phyloP scores from a whole-genome alignment of 2,329 filamentous ascomycete species.

The Cordyceps cateniannulata region DNA sequence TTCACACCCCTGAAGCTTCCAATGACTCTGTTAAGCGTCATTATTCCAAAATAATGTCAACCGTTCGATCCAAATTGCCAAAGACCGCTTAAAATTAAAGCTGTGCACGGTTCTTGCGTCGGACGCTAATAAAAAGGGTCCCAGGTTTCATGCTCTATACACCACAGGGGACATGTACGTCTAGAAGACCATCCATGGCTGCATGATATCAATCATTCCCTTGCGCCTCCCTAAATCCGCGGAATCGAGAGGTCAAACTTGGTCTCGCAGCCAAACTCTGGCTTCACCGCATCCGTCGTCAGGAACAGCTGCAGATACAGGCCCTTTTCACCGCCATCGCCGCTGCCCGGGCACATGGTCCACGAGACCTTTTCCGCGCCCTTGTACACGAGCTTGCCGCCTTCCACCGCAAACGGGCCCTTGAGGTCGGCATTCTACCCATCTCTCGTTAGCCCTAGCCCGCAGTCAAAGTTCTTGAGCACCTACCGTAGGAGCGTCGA shows the following conservation, averaged over 20 bases:
- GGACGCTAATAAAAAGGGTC: no score
- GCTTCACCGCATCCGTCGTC: background rate
- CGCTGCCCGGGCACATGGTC: conserved; percentile 2
- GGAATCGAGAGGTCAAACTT: conserved; percentile 2
- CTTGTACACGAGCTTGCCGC: conserved; percentile 9
- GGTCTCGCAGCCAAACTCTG: conserved; percentile 1
- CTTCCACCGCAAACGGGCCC: conserved; percentile 8
- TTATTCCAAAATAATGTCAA: no score
- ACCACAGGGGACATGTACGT: no score
- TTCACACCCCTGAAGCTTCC: no score
- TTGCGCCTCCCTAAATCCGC: background rate
- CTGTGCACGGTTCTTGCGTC: no score
- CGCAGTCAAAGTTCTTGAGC: no score
- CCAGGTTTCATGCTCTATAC: no score
- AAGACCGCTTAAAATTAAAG: no score
- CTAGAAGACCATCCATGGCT: no score
- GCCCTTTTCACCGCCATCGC: background rate
- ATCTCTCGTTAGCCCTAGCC: background rate
- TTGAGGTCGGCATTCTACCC: conserved; percentile 2
- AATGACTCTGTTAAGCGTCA: no score
- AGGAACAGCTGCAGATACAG: background rate
- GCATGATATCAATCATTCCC: no score
- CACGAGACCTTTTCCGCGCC: background rate
- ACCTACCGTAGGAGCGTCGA: background rate
- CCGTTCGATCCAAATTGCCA: no score